Percentiles rank a stretch among this genome's conserved stretches.
These are phyloP conservation scores for Hanseniaspora occidentalis DNA, from an alignment of 805 yeast species.

Conservation along the genomic window DNA sequence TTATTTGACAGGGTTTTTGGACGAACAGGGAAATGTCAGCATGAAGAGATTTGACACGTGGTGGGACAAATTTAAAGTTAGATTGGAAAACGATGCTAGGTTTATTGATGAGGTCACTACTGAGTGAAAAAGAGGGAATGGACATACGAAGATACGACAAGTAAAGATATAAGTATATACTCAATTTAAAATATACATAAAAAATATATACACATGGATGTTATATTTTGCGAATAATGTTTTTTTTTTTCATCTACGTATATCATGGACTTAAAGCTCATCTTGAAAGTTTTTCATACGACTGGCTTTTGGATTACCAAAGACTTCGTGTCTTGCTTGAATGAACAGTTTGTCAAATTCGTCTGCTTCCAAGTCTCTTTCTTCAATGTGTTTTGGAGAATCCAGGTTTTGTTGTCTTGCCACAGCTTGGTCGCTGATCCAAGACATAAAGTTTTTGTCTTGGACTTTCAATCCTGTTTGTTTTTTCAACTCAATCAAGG, in stretches of 20 bases:
- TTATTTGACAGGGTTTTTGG: conserved; percentile 78
- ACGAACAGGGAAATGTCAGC: conserved; percentile 66
- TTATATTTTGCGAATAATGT: background rate
- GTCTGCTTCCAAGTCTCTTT: conserved; percentile 23
- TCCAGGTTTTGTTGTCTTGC: conserved; percentile 16
- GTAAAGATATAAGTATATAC: conserved; percentile 2
- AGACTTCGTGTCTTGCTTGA: conserved; percentile 47
- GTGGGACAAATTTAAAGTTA: conserved; percentile 85
- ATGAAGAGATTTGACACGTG: conserved; percentile 82
- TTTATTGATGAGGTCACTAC: conserved; percentile 46
- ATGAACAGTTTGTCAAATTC: conserved; percentile 29
- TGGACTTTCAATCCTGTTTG: conserved; percentile 21
- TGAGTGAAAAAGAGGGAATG: conserved; percentile 4
- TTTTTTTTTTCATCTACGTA: background rate
- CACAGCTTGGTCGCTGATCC: conserved; percentile 44
- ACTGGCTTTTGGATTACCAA: conserved; percentile 66
- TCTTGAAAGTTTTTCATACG: conserved; percentile 45
- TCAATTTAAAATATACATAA: too few relatives aligned
- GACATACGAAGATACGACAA: background rate
- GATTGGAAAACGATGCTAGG: conserved; percentile 68
- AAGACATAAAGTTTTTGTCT: conserved; percentile 37
- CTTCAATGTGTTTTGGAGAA: conserved; percentile 8
- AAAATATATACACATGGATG: conserved; percentile 2
- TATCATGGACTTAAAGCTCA: conserved; percentile 25
- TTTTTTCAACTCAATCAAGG: conserved; percentile 25